Evolutionary conservation across 768 basidiomycete genomes (phyloP).

Genomic region (Leccinellum luteum): DNA sequence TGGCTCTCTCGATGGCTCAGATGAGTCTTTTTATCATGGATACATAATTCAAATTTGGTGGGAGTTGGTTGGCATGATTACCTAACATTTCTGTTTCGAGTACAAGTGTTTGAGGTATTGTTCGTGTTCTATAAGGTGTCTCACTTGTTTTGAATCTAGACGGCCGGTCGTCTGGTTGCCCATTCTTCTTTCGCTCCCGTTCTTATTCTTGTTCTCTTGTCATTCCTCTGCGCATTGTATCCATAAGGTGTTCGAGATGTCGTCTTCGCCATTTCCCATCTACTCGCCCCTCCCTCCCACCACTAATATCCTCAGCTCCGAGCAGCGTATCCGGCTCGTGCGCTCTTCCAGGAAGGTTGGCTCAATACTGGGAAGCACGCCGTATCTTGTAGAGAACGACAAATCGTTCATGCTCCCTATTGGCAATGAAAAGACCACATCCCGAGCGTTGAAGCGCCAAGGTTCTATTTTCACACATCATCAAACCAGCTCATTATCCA

Average conservation of each 20-base stretch:
- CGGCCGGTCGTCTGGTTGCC: not conserved
- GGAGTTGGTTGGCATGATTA: slow-evolving; percentile 5
- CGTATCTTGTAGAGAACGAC: slow-evolving; percentile 31
- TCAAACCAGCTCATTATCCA: slow-evolving; percentile 17
- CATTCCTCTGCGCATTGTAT: not conserved
- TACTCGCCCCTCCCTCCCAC: slow-evolving; percentile 33
- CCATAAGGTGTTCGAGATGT: slow-evolving; percentile 19
- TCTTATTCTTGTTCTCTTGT: not conserved
- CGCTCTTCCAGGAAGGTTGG: slow-evolving; percentile 38
- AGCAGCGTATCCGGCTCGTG: slow-evolving; percentile 35
- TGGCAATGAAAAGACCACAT: slow-evolving; percentile 8
- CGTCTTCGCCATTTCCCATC: slow-evolving; percentile 15
- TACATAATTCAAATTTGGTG: not conserved
- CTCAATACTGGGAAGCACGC: slow-evolving; percentile 37
- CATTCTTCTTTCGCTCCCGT: not conserved
- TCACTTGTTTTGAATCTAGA: slow-evolving; percentile 6
- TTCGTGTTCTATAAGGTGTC: not conserved
- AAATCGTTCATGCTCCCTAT: slow-evolving; percentile 23
- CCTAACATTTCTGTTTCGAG: slow-evolving; percentile 12
- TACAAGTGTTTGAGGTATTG: slow-evolving; percentile 14
- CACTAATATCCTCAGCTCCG: slow-evolving; percentile 30
- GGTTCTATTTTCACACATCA: slow-evolving; percentile 31
- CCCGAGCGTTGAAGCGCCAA: slow-evolving; percentile 28
- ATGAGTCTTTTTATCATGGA: not conserved
- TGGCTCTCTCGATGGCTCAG: not conserved